Evolutionary conservation across 2,329 filamentous ascomycete species (phyloP).

Genomic region (Fusarium fujikuroi): DNA sequence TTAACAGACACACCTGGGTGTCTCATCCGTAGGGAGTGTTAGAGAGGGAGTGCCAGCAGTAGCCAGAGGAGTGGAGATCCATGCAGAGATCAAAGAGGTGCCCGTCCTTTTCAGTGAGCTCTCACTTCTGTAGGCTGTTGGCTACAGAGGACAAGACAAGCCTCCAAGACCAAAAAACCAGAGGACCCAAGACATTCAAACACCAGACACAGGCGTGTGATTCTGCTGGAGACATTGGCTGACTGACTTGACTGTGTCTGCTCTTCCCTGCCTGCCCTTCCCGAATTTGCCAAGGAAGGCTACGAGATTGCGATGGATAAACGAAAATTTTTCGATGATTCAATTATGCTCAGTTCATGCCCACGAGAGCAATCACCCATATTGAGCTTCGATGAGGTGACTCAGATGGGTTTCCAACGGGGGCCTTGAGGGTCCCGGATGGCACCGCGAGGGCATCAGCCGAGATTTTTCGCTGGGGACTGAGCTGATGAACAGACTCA

Average conservation of each 20-base stretch:
- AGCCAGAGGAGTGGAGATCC: slow-evolving; percentile 17
- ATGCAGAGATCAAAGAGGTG: slow-evolving; percentile 24
- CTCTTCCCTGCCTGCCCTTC: slow-evolving; percentile 6
- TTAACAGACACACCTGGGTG: slow-evolving; percentile 24
- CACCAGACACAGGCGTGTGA: slow-evolving; percentile 44
- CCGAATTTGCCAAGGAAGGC: slow-evolving; percentile 15
- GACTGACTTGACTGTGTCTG: slow-evolving; percentile 25
- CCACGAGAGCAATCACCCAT: slow-evolving; percentile 35
- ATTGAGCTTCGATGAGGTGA: slow-evolving; percentile 42
- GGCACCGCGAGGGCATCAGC: slow-evolving; percentile 45
- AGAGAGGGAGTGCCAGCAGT: slow-evolving; percentile 27
- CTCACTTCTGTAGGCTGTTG: not conserved
- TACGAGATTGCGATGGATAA: slow-evolving; percentile 34
- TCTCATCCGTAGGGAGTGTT: slow-evolving; percentile 26
- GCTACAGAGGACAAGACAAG: slow-evolving; percentile 16
- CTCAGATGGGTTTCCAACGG: slow-evolving; percentile 37
- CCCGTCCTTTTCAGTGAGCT: slow-evolving; percentile 20
- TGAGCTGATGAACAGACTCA: slow-evolving; percentile 40
- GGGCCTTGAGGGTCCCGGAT: slow-evolving; percentile 43
- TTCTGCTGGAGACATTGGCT: slow-evolving; percentile 32
- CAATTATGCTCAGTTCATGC: slow-evolving; percentile 33
- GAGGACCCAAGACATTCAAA: slow-evolving; percentile 38
- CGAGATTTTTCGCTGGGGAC: slow-evolving; percentile 44
- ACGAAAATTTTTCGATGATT: slow-evolving; percentile 32
- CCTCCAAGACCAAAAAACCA: slow-evolving; percentile 9